Evolutionary conservation across 2,329 filamentous ascomycete species (phyloP).

Genomic region (Purpureocillium lavendulum): DNA sequence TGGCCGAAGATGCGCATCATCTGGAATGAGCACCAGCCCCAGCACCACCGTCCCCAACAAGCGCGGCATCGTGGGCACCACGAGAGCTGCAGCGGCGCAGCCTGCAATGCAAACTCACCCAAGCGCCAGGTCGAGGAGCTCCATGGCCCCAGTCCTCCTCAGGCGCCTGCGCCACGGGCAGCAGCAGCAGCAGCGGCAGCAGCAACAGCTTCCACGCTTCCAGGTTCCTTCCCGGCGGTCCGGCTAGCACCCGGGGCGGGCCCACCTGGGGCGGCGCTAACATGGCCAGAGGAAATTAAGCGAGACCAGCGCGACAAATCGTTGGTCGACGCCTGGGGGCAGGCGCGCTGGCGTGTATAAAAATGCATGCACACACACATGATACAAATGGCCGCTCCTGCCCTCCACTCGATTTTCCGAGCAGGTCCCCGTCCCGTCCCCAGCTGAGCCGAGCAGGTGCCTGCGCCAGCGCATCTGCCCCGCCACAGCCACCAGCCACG

Average conservation of each 20-base stretch:
- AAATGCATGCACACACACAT: constrained; percentile 34
- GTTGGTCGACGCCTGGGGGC: constrained; percentile 19
- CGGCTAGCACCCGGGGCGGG: constrained; percentile 1
- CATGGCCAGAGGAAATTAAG: constrained; percentile 27
- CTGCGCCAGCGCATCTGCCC: constrained; percentile 2
- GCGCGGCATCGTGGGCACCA: too few relatives aligned
- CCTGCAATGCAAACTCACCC: too few relatives aligned
- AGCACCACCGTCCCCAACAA: too few relatives aligned
- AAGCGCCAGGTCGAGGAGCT: too few relatives aligned
- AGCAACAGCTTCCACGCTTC: too few relatives aligned
- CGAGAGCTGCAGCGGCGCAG: too few relatives aligned
- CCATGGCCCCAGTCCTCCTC: too few relatives aligned
- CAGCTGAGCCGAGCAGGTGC: constrained; percentile 4
- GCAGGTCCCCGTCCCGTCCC: constrained; percentile 15
- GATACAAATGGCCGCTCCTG: constrained; percentile 32
- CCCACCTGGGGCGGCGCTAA: constrained; percentile 17
- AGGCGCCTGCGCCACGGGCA: too few relatives aligned
- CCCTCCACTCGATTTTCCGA: constrained; percentile 32
- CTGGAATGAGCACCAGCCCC: too few relatives aligned
- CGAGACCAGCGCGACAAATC: constrained; percentile 23
- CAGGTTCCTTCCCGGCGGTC: not conserved
- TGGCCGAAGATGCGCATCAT: too few relatives aligned
- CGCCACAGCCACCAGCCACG: not conserved
- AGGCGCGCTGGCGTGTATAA: constrained; percentile 29
- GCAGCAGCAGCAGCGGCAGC: too few relatives aligned